Evolutionary conservation across 306 rosid species (phyloP).

Genomic region (Gastrolobium villosum): DNA sequence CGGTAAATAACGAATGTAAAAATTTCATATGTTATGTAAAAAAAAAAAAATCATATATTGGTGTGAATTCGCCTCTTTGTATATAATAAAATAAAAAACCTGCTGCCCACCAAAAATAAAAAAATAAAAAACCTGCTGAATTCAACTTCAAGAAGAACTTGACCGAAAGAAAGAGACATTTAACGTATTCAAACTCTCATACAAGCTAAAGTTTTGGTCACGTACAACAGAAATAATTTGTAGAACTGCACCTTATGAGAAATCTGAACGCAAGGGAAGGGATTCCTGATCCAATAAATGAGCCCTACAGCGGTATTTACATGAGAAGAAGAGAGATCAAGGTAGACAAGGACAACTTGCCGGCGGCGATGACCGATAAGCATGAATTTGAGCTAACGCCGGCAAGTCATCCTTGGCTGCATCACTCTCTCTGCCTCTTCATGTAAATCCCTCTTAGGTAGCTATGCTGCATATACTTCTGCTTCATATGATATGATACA

Average conservation of each 20-base stretch:
- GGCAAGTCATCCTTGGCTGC: constrained; percentile 72
- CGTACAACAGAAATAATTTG: neutral
- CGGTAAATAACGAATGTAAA: too few species aligned
- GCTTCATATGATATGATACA: neutral
- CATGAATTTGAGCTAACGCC: constrained; percentile 20
- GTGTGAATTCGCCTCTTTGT: too few species aligned
- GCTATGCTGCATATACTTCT: neutral
- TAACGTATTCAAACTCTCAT: constrained; percentile 22
- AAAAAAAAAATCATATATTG: too few species aligned
- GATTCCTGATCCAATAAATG: neutral
- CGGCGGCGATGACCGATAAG: neutral
- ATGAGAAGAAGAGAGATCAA: constrained; percentile 55
- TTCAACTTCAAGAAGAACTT: constrained; percentile 13
- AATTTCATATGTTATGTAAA: too few species aligned
- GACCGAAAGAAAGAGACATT: constrained; percentile 35
- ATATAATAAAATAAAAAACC: too few species aligned
- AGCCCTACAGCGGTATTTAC: constrained; percentile 29
- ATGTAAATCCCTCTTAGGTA: constrained; percentile 55
- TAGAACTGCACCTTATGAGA: neutral
- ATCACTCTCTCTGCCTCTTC: constrained; percentile 50
- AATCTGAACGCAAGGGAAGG: neutral
- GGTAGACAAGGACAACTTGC: constrained; percentile 62
- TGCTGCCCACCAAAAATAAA: neutral
- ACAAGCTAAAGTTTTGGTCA: neutral
- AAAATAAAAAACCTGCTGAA: neutral